Evolutionary conservation across 139 green algal species (phyloP).

Genomic region (Micromonas pusilla): DNA sequence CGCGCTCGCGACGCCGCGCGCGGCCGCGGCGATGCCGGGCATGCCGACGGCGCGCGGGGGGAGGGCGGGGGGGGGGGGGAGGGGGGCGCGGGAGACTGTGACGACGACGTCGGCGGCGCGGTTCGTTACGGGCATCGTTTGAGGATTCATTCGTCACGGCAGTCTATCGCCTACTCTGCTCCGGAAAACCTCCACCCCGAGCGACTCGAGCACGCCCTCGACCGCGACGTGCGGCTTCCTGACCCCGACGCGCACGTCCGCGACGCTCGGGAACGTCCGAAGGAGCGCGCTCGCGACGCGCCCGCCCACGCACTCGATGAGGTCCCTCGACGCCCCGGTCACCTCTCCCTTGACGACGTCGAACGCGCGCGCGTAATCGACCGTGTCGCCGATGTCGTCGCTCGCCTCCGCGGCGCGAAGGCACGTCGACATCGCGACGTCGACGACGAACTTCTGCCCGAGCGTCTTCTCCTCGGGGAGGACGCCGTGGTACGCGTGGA

Average conservation of each 20-base stretch:
- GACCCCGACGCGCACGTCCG: constrained; percentile 7
- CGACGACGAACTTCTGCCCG: constrained; percentile 45
- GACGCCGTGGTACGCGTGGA: constrained; percentile 45
- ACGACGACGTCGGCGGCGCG: no score
- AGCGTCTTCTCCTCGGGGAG: constrained; percentile 33
- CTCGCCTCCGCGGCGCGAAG: constrained; percentile 18
- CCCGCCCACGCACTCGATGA: constrained; percentile 27
- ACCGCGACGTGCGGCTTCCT: constrained; percentile 35
- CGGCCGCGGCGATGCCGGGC: no score
- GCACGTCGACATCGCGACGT: constrained; percentile 29
- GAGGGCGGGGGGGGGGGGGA: no score
- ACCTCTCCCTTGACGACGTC: constrained; percentile 19
- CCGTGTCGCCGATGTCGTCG: constrained; percentile 33
- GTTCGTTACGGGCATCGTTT: no score
- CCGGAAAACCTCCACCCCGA: not conserved
- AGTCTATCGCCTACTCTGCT: no score
- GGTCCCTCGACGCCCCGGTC: not conserved
- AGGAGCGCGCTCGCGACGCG: constrained; percentile 14
- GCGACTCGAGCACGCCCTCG: constrained; percentile 22
- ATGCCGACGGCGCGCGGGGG: no score
- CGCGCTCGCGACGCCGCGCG: no score
- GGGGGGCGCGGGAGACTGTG: no score
- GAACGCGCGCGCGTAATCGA: constrained; percentile 44
- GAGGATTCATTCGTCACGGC: no score
- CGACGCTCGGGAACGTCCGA: not conserved